Conservation (phyloP, 2,329 filamentous ascomycete species). For the Clonostachys chloroleuca region DNA sequence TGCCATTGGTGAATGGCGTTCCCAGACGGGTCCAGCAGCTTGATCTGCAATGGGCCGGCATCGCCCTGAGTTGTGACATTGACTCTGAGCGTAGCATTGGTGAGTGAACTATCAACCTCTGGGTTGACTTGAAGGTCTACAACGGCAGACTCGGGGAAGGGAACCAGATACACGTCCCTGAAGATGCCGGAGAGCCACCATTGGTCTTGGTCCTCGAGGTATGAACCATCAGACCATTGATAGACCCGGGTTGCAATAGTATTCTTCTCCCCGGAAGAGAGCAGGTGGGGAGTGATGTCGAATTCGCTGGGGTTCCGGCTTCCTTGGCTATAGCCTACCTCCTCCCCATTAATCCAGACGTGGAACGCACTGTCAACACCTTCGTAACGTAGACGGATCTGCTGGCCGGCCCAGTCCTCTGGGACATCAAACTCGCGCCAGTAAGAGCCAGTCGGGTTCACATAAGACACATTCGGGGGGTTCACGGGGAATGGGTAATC, state of each 20-base stretch:
- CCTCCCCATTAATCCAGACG: constrained; percentile 60
- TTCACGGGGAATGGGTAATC: constrained; percentile 61
- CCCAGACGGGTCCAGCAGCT: constrained; percentile 2
- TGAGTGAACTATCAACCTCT: constrained; percentile 44
- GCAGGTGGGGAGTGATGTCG: constrained; percentile 47
- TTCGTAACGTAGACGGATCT: constrained; percentile 63
- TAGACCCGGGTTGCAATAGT: constrained; percentile 62
- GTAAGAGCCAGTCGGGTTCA: constrained; percentile 64
- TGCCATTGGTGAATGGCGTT: background rate
- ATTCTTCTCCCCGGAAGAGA: constrained; percentile 38
- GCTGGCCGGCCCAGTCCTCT: constrained; percentile 29
- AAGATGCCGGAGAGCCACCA: constrained; percentile 68
- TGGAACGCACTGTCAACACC: constrained; percentile 71
- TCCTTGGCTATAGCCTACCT: constrained; percentile 66
- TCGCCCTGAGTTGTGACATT: constrained; percentile 38
- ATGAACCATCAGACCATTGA: constrained; percentile 64
- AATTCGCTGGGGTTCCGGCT: constrained; percentile 67
- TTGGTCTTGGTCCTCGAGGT: constrained; percentile 68
- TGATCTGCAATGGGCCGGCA: constrained; percentile 18
- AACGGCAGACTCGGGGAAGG: constrained; percentile 45
- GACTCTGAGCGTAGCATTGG: constrained; percentile 45
- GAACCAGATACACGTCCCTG: constrained; percentile 59
- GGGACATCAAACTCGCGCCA: constrained; percentile 50
- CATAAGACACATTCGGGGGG: constrained; percentile 56
- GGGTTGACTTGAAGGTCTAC: constrained; percentile 55